Evolutionary conservation across 768 basidiomycete species (phyloP).

Genomic region (Hortiboletus campestris): DNA sequence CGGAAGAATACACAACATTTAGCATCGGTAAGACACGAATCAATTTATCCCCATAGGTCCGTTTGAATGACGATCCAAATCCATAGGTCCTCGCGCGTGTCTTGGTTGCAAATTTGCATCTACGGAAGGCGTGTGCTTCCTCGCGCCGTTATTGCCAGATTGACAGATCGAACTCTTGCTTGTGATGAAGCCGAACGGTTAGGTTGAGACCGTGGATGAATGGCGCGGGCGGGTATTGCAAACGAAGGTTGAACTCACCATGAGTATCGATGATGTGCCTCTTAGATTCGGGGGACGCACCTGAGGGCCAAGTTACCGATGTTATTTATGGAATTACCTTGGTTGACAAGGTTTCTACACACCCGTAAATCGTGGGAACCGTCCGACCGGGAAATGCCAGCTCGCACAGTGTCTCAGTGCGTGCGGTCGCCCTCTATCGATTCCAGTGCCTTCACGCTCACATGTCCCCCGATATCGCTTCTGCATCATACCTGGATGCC

Average conservation of each 20-base stretch:
- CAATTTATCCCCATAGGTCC: background rate
- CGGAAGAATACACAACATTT: slow-evolving; percentile 25
- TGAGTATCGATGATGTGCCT: slow-evolving; percentile 23
- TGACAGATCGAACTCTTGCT: slow-evolving; percentile 48
- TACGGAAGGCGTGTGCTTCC: slow-evolving; percentile 51
- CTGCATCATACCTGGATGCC: too few species aligned
- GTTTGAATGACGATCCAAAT: background rate
- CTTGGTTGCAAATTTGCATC: slow-evolving; percentile 56
- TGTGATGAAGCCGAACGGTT: slow-evolving; percentile 6
- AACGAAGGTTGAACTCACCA: slow-evolving; percentile 9
- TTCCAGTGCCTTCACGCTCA: too few species aligned
- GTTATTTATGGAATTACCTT: background rate
- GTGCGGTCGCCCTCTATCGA: too few species aligned
- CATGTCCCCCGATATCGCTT: too few species aligned
- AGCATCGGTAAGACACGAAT: slow-evolving; percentile 12
- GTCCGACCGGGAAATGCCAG: too few species aligned
- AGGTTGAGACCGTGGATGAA: slow-evolving; percentile 17
- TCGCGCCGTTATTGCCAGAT: slow-evolving; percentile 50
- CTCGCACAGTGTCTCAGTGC: too few species aligned
- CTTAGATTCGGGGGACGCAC: slow-evolving; percentile 20
- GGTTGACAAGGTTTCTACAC: too few species aligned
- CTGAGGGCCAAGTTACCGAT: background rate
- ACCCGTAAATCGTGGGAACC: too few species aligned
- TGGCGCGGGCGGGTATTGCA: slow-evolving; percentile 26
- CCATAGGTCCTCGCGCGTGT: slow-evolving; percentile 48